These are phyloP conservation scores for Sistotremastrum suecicum DNA, from an alignment of 768 basidiomycete species.

Conservation along the genomic window DNA sequence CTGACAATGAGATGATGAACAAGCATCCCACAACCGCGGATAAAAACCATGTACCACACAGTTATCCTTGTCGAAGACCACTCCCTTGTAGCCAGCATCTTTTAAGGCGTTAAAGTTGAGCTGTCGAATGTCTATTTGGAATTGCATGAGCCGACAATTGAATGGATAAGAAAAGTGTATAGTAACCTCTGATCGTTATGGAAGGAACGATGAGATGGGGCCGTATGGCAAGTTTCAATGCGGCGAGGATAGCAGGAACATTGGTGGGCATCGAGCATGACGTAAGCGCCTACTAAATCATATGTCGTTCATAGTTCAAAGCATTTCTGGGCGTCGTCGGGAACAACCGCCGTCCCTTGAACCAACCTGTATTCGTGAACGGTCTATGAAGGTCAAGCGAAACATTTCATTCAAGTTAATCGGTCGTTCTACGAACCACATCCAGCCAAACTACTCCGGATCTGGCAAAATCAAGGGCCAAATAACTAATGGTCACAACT, in stretches of 20 bases:
- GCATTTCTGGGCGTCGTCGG: too few species aligned
- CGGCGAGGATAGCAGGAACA: conserved; percentile 52
- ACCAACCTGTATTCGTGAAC: too few species aligned
- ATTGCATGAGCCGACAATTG: neutral
- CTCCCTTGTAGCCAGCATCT: conserved; percentile 71
- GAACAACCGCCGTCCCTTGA: too few species aligned
- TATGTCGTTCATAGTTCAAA: too few species aligned
- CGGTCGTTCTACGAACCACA: too few species aligned
- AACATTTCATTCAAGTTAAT: too few species aligned
- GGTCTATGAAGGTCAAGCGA: too few species aligned
- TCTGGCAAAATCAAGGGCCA: too few species aligned
- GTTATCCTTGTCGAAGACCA: conserved; percentile 96
- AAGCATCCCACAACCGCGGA: neutral
- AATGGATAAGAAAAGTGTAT: neutral
- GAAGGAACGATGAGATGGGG: conserved; percentile 58
- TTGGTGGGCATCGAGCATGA: conserved; percentile 50
- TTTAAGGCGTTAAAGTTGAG: conserved; percentile 64
- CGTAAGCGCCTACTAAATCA: neutral
- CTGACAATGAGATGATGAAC: conserved; percentile 24
- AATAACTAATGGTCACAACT: too few species aligned
- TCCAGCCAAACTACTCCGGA: too few species aligned
- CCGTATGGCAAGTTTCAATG: conserved; percentile 54
- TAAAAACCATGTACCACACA: conserved; percentile 45
- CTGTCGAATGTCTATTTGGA: conserved; percentile 71
- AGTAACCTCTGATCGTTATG: conserved; percentile 49